phyloP scores from a whole-genome alignment of 2,329 filamentous ascomycete genomes.

The Epichloe sp. region DNA sequence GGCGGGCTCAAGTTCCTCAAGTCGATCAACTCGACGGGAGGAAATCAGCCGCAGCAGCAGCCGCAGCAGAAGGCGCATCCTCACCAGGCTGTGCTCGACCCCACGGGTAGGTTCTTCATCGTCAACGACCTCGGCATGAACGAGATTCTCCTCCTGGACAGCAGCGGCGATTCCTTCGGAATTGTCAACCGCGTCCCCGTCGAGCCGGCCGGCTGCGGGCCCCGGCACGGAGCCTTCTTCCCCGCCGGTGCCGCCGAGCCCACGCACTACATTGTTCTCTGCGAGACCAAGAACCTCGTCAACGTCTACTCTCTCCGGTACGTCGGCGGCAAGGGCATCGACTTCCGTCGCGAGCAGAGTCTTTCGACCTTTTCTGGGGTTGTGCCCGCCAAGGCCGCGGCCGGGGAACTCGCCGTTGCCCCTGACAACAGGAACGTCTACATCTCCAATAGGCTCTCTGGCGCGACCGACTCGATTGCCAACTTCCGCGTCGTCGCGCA shows the following conservation, averaged over 20 bases:
- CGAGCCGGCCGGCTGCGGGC: conserved; percentile 28
- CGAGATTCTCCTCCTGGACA: conserved; percentile 32
- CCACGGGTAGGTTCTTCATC: conserved; percentile 34
- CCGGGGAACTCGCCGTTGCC: conserved; percentile 31
- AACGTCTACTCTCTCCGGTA: conserved; percentile 30
- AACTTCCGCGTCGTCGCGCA: conserved; percentile 24
- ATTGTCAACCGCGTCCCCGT: conserved; percentile 22
- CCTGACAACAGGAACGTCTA: conserved; percentile 32
- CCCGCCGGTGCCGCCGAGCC: conserved; percentile 18
- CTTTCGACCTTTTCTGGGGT: conserved; percentile 28
- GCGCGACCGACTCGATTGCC: conserved; percentile 32
- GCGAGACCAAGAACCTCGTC: conserved; percentile 32
- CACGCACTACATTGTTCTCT: conserved; percentile 33
- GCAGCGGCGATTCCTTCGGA: conserved; percentile 25
- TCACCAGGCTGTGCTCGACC: conserved; percentile 36
- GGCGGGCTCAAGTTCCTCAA: conserved; percentile 25
- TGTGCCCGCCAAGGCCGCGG: conserved; percentile 25
- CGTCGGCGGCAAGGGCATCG: conserved; percentile 18
- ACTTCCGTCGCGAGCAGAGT: conserved; percentile 22
- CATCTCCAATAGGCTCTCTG: conserved; percentile 37
- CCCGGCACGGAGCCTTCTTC: conserved; percentile 38
- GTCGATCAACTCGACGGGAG: conserved; percentile 19
- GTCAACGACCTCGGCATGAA: conserved; percentile 38
- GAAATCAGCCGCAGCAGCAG: conserved; percentile 14
- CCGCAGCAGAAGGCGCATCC: conserved; percentile 19